Evolutionary conservation across 1,139 yeast species (phyloP), one percentile per base, ranked within the genome.

Genomic region (Pichia sp.): DNA sequence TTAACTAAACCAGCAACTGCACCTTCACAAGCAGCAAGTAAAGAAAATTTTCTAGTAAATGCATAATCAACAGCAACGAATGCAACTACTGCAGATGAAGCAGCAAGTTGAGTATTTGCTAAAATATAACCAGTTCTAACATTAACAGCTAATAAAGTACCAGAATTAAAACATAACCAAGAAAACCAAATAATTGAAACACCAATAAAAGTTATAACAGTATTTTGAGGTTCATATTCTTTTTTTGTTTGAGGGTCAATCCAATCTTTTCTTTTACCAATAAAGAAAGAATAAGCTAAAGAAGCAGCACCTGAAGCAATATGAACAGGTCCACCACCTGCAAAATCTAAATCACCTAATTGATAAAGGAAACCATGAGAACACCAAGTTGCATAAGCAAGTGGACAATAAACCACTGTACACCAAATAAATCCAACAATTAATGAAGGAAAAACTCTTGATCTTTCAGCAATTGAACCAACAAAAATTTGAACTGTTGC

Each of bases 131-230:
- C 68, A 4, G 77, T 71, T 62, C 77, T 68, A 30, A 65, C 66
- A 45, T 66, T 67, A 28, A 73, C 73, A 11, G 70, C 51, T 20
- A 71, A 61, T 49, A 73, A 58, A 20, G 78, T 72, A 43, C 77
- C 78, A 10, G 76, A 69, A 58, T 73, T 73, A 64, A 73, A 73
- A 54, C 76, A 71, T 52, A 73, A 62, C 78, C 78, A 73, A 25
- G 76, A 71, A 51, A 68, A 70, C 71, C 76, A 73, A 48, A 73
- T 72, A 48, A 73, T 57, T 22, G 74, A 60, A 24, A 72, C 74
- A 40, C 79, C 78, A 45, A 72, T 52, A 47, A 72, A 71, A 1
- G 73, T 67, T 29, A 70, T 58, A 10, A 70, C 56, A 24, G 73
- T 61, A 37, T 71, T 68, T 52, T 69, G 70, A 29, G 75, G 70